Evolutionary conservation across 345 rosid genomes (phyloP), one percentile per base, ranked within the genome.

Genomic region (Melastoma malabathricum): DNA sequence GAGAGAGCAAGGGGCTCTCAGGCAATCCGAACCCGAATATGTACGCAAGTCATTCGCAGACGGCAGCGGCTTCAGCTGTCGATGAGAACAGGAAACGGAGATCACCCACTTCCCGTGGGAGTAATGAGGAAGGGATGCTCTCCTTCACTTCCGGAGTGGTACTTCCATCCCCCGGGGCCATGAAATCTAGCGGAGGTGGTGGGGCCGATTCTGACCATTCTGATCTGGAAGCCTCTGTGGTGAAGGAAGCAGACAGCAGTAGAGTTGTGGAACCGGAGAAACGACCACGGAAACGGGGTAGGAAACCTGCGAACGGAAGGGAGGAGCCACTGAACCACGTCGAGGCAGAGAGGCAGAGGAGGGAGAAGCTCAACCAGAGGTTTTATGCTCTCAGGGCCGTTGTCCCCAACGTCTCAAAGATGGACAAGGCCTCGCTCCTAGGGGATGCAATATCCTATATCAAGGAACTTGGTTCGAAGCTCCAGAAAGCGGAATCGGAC

Each of bases 261-360:
- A 69, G 71, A 43, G 73, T 72, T 5, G 85, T 72, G 1, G 95
- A 80, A 13, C 82, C 89, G n/a, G 95, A 88, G 60, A 88, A 80
- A 70, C 78, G 59, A 72, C 92, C 89, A 0, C 48, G 84, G 7
- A 88, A 88, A 50, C 81, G 92, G 5, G 97, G 97, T 15, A 73
- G 97, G 25, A 86, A 89, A 52, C 97, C 97, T 0, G 97, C 97
- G 0, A 88, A 84, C 44, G 97, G 97, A 23, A 70, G 97, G 68
- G 95, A 88, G 60, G 97, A 88, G 70, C 97, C 95, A 0, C 54
- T 88, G 71, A 88, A 88, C 65, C 97, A 88, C 44, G 97, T 88
- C 0, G 97, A 88, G 56, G 97, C 97, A 31, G 97, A 88, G 79
- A 80, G 97, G 44, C 95, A 88, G 59, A 84, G 97, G 69, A 76